Conservation (phyloP, 106 monocot species). For the Amphibolis antarctica region DNA sequence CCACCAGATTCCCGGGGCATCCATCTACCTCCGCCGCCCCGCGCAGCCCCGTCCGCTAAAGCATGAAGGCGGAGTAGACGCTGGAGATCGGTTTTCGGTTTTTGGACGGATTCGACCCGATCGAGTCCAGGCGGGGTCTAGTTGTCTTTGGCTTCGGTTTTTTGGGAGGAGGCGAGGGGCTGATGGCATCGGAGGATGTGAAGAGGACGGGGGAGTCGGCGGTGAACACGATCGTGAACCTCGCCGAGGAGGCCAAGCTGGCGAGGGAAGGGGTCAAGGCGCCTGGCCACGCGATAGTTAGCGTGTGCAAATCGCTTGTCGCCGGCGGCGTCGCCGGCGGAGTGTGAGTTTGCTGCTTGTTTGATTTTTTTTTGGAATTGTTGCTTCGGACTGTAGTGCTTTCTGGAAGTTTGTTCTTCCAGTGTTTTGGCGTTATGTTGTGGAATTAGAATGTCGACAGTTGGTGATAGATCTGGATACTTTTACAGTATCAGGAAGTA, state of each 20-base stretch:
- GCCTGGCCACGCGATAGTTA: slow-evolving; percentile 60
- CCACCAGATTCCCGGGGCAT: no score
- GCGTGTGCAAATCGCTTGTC: slow-evolving; percentile 76
- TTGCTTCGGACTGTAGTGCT: neutral
- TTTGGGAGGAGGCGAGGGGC: no score
- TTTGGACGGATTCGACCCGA: no score
- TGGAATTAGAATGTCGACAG: no score
- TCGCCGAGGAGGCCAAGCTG: slow-evolving; percentile 95
- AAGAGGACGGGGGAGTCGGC: slow-evolving; percentile 83
- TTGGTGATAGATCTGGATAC: neutral
- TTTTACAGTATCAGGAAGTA: neutral
- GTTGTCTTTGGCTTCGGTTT: no score
- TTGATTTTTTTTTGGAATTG: neutral
- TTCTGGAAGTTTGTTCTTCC: no score
- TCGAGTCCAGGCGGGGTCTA: no score
- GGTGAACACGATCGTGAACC: slow-evolving; percentile 82
- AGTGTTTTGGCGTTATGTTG: no score
- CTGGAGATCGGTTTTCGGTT: no score
- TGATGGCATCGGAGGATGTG: slow-evolving; percentile 91
- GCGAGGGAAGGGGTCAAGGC: slow-evolving; percentile 88
- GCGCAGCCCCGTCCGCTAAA: no score
- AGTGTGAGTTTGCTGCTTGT: slow-evolving; percentile 42
- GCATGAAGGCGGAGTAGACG: no score
- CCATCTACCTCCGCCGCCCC: no score
- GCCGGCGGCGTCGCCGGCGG: slow-evolving; percentile 98